Base-by-base conservation (phyloP, 2,329 filamentous ascomycete genomes). In the Fusarium pseudonygamai region DNA sequence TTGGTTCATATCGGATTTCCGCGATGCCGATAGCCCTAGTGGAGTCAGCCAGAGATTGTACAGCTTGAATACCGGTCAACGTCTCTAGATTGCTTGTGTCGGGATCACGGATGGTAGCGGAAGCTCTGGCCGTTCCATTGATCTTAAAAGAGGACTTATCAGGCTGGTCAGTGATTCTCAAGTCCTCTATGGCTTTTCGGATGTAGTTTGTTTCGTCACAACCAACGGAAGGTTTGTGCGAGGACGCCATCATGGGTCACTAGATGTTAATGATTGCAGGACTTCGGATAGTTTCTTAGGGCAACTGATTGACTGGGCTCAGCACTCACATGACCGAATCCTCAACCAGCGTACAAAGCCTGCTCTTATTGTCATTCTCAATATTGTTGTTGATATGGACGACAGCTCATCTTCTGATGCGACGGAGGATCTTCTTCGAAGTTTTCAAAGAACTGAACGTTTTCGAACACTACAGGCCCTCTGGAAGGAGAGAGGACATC, bases 151-250 rank as follows among this genome's bases (percentile, higher is more conserved):
- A 43, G n/a, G 24, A 43, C 10, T 16, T n/a, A 43, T 24, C 40
- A 43, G n/a, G 7, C 15, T 24, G 15, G 15, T 43, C 40, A 12
- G 40, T 43, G 40, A 43, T 43, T 43, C 40, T 7, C 10, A 43
- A n/a, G 20, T 73, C 22, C 64, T 73, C 4, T 73, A 73, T 20
- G 68, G 64, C 0, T 73, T 71, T 32, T 73, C 71, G 0, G 64
- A 73, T 22, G 56, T 72, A 1, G 37, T 72, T 12, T 70, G 67
- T 18, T 73, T 69, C n/a, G 68, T 73, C 8, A 63, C 71, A 5
- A 61, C 42, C 1, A 71, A 73, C 20, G 36, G 52, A 20, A 73
- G 61, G 64, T 66, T 18, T n/a, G 46, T 30, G 8, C 7, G n/a
- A 30, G 5, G 20, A 4, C 5, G n/a, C n/a, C 26, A 4, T 3